Conservation (phyloP, 2,329 filamentous ascomycete genomes). For the Mycosphaerella sp. region DNA sequence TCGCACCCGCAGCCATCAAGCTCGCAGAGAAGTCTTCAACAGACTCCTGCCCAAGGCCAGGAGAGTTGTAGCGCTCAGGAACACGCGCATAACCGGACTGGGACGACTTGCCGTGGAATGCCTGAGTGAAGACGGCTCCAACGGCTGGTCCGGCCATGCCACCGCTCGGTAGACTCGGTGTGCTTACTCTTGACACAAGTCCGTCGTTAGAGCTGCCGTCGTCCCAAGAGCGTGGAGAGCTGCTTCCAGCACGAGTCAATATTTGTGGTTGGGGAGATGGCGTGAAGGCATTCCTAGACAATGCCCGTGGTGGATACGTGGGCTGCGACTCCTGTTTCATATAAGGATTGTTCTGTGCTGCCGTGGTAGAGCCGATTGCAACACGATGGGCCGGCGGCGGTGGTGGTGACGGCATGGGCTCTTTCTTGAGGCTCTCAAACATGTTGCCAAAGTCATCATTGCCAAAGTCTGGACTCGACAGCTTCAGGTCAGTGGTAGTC, state of each 20-base stretch:
- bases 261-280: conserved; percentile 25
- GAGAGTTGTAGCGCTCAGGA: conserved; percentile 28
- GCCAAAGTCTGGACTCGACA: conserved; percentile 31
- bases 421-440: conserved; percentile 31
- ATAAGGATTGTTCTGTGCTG: conserved; percentile 15
- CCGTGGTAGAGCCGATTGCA: conserved; percentile 15
- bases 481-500: conserved; percentile 24
- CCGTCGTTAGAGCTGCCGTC: conserved; percentile 31
- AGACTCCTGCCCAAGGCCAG: conserved; percentile 25
- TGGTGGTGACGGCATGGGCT: conserved; percentile 21
- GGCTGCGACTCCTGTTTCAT: conserved; percentile 30
- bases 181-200: conserved; percentile 28
- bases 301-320: conserved; percentile 31
- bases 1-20: conserved; percentile 18
- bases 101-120: conserved; percentile 25
- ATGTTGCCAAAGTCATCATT: conserved; percentile 35
- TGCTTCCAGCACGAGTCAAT: conserved; percentile 21
- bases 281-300: conserved; percentile 28
- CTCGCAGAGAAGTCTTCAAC: conserved; percentile 17
- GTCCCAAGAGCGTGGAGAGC: conserved; percentile 32
- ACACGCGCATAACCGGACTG: conserved; percentile 30
- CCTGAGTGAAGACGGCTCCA: conserved; percentile 23
- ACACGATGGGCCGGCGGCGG: conserved; percentile 18
- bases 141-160: conserved; percentile 21
- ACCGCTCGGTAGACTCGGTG: conserved; percentile 24